Base-by-base conservation (phyloP, 2,329 filamentous ascomycete species). In the Diaporthe batatas region DNA sequence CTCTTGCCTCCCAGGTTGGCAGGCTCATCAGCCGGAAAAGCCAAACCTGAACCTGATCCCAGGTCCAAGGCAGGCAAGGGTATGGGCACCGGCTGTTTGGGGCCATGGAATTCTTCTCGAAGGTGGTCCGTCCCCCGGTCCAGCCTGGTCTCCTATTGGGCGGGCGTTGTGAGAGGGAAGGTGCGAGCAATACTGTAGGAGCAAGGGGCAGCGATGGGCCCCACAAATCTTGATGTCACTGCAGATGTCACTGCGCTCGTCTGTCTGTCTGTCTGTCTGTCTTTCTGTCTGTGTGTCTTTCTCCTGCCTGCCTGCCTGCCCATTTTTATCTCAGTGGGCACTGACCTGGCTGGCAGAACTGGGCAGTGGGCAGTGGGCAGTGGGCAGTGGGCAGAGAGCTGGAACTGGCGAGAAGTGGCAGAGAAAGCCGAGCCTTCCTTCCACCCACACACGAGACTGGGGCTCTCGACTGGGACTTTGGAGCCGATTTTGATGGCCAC, bases 81-180 rank as follows among this genome's bases (percentile, higher is more conserved):
- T 36, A 47, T 58, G 53, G 54, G 55, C 11, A 51, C 53, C 59
- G 59, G 59, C 42, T 23, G 68, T 39, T 59, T 59, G 34, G 68
- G 49, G 49, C 68, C 54, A 70, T 70, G 68, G 68, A 70, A 70
- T 70, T 70, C 68, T 70, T 70, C 68, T 70, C 39, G 68, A 70
- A 70, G 54, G 54, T 32, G 51, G n/a, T 32, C 68, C 42, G 34
- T 49, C 29, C 21, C 59, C 42, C 59, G 23, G 21, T 44, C 42
- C 39, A 34, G 16, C 14, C 10, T 11, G 58, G 53, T 34, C 25
- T 12, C 67, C 29, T 34, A 69, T 69, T 69, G 53, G 67, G 6
- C 21, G 21, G 25, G 21, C 6, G 34, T 25, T 25, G 6, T 14
- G n/a, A 11, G n/a, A 11, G 18, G 16, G 25, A n/a, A 49, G 7